Evolutionary conservation across 106 monocot genomes (phyloP).

Genomic region (Amphibolis antarctica): DNA sequence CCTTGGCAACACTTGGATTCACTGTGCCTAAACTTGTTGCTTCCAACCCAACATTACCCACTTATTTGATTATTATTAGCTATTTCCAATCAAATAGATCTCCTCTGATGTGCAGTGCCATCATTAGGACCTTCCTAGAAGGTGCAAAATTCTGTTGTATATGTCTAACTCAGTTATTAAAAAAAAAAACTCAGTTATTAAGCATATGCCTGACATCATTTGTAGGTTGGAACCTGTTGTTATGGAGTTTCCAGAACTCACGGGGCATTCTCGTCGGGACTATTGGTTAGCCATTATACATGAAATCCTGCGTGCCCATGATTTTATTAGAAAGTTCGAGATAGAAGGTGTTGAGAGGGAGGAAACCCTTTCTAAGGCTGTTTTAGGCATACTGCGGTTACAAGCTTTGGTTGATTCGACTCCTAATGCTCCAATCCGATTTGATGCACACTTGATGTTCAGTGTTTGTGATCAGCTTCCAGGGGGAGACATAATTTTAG

Average conservation of each 20-base stretch:
- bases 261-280: slow-evolving; percentile 86
- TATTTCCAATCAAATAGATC: too few relatives aligned
- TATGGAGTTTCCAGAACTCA: slow-evolving; percentile 90
- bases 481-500: slow-evolving; percentile 83
- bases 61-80: too few relatives aligned
- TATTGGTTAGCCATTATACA: slow-evolving; percentile 82
- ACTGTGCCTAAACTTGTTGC: too few relatives aligned
- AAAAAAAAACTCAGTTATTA: not conserved
- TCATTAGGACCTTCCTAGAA: too few relatives aligned
- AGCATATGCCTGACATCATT: slow-evolving; percentile 4
- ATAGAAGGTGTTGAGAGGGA: slow-evolving; percentile 56
- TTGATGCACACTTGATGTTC: slow-evolving; percentile 78
- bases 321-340: slow-evolving; percentile 60
- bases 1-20: too few relatives aligned
- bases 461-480: slow-evolving; percentile 86
- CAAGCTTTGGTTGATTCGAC: slow-evolving; percentile 70
- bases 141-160: too few relatives aligned
- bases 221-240: slow-evolving; percentile 77
- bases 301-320: slow-evolving; percentile 72
- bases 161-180: too few relatives aligned
- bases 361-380: slow-evolving; percentile 70
- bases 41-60: too few relatives aligned
- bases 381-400: slow-evolving; percentile 67
- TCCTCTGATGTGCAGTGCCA: too few relatives aligned
- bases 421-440: slow-evolving; percentile 27